A percentile compares a stretch with the other conserved stretches of the same genome.
phyloP scores from a whole-genome alignment of 108 stramenopile species.

The Bacterosira constricta region DNA sequence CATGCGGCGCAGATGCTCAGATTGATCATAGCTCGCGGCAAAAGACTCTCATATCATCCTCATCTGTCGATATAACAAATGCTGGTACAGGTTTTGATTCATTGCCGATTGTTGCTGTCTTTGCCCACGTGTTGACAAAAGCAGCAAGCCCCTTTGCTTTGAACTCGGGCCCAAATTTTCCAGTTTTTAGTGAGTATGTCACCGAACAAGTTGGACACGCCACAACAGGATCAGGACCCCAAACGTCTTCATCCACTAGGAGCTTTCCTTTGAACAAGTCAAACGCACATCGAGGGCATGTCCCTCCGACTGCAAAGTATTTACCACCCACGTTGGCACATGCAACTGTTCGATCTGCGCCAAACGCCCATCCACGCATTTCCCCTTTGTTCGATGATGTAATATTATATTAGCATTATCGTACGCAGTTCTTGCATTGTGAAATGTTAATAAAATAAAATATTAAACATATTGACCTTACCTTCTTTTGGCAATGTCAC shows the following conservation, averaged over 20 bases:
- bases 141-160: constrained; percentile 76
- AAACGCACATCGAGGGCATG: constrained; percentile 81
- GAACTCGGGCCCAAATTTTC: constrained; percentile 73
- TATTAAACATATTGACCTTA: neutral
- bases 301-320: constrained; percentile 67
- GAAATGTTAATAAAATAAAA: neutral
- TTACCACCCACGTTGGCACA: constrained; percentile 74
- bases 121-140: constrained; percentile 75
- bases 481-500: constrained; percentile 76
- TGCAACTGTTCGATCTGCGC: constrained; percentile 64
- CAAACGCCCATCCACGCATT: constrained; percentile 88
- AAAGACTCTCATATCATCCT: constrained; percentile 70
- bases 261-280: constrained; percentile 79
- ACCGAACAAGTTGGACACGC: constrained; percentile 85
- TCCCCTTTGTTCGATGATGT: neutral
- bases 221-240: constrained; percentile 64
- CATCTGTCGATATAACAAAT: constrained; percentile 65
- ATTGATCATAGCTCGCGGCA: constrained; percentile 55
- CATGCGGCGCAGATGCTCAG: no score
- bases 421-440: neutral
- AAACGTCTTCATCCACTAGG: constrained; percentile 59
- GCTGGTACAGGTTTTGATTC: constrained; percentile 57
- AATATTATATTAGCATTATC: neutral
- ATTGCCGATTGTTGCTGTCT: constrained; percentile 69
- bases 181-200: constrained; percentile 67